A percentile compares a stretch with the other conserved stretches of the same genome.
These are phyloP conservation scores for Paraconiothyrium brasiliense DNA, from an alignment of 2,329 filamentous ascomycete species.

Conservation along the genomic window DNA sequence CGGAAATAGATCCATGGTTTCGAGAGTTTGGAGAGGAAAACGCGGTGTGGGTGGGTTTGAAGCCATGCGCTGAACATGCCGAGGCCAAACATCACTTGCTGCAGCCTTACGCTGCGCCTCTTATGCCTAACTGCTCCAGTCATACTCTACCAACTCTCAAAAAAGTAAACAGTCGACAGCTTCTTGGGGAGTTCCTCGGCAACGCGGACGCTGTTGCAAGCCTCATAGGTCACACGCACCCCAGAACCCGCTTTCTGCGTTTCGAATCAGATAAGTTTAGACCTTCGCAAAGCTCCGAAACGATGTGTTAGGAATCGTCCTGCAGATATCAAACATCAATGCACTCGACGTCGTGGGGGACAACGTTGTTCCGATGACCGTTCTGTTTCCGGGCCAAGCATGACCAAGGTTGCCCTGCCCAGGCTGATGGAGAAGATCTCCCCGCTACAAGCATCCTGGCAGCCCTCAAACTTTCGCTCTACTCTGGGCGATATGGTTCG, in stretches of 20 bases:
- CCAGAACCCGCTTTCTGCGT: constrained; percentile 10
- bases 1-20: background rate
- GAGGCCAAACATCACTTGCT: constrained; percentile 13
- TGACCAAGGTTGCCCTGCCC: constrained; percentile 19
- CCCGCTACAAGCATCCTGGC: constrained; percentile 28
- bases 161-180: no score
- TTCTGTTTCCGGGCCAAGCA: constrained; percentile 18
- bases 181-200: background rate
- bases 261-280: constrained; percentile 41
- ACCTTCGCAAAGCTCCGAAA: constrained; percentile 37
- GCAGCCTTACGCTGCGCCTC: constrained; percentile 24
- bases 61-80: background rate
- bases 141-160: background rate
- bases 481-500: constrained; percentile 17
- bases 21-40: background rate
- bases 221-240: constrained; percentile 20
- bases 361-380: constrained; percentile 29
- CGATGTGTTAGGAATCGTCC: constrained; percentile 25
- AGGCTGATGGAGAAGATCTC: constrained; percentile 32
- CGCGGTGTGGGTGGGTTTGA: background rate
- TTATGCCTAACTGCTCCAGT: constrained; percentile 16
- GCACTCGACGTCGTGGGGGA: constrained; percentile 27
- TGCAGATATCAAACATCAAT: constrained; percentile 46
- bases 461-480: constrained; percentile 12
- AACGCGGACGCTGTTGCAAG: background rate